Base-by-base conservation (phyloP, 2,329 filamentous ascomycete genomes). In the Talaromyces rugulosus region DNA sequence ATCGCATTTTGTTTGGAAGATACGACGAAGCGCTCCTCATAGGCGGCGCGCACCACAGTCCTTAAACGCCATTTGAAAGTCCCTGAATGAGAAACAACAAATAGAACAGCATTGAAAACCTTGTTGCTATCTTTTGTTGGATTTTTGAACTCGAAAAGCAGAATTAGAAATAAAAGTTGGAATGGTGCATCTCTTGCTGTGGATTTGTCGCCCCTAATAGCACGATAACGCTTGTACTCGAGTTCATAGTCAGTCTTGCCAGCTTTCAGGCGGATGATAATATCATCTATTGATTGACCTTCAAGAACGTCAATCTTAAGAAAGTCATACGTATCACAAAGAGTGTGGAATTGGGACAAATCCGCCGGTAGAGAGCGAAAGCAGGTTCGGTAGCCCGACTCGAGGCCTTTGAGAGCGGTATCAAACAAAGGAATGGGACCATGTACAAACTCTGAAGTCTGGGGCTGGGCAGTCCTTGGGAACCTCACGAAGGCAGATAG, bases 31-130 rank as follows among this genome's bases (percentile, higher is more conserved):
- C 65, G 63, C 56, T 67, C 68, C 57, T 71, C 67, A 58, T 68
- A 70, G 34, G 65, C 66, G 60, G 62, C 63, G 8, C 68, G 63
- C 54, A 71, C 58, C 34, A 66, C 59, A 36, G 51, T 62, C 64
- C 63, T 70, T 56, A 66, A 68, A 14, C 62, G 65, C 60, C 56
- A 69, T 59, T 66, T 69, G 58, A 71, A 71, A 57, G 69, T 71
- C 31, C 52, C 61, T 40, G 64, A 28, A 62, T 71, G 64, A 42
- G 69, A 71, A 33, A 71, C 66, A 11, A 71, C 40, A 53, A 64
- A 71, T 52, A 67, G 14, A 23, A 72, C 67, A 5, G 68, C 66
- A 55, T 69, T 68, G 58, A 63, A 69, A 50, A 69, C 34, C 18
- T 67, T 67, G n/a, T 14, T 31, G 12, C 59, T 64, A 54, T 70